phyloP scores from a whole-genome alignment of 495 filamentous ascomycete genomes.

The Neurospora sp. region DNA sequence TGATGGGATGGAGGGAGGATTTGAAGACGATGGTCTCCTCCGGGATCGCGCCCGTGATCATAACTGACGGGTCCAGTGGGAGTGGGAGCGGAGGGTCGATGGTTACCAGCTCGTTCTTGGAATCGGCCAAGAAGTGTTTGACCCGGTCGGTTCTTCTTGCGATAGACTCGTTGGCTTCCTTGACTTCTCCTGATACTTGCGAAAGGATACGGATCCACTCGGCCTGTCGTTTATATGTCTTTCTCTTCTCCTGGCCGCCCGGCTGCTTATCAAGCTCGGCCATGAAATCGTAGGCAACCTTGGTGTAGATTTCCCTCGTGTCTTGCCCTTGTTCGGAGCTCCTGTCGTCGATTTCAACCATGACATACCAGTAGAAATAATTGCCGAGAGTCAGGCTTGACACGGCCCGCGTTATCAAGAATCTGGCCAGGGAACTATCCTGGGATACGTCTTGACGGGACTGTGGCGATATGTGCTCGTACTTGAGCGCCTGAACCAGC shows the following conservation, averaged over 20 bases:
- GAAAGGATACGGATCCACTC: slow-evolving; percentile 81
- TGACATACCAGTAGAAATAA: slow-evolving; percentile 95
- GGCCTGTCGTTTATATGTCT: slow-evolving; percentile 72
- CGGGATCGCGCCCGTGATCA: slow-evolving; percentile 67
- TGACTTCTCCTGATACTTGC: slow-evolving; percentile 84
- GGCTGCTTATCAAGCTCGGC: slow-evolving; percentile 55
- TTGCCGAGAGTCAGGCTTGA: slow-evolving; percentile 85
- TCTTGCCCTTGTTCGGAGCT: slow-evolving; percentile 57
- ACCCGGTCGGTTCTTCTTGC: slow-evolving; percentile 70
- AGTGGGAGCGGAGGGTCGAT: slow-evolving; percentile 85
- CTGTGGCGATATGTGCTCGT: slow-evolving; percentile 60
- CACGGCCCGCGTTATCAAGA: slow-evolving; percentile 77
- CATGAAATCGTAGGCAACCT: slow-evolving; percentile 95
- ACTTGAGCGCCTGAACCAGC: slow-evolving; percentile 93
- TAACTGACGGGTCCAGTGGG: slow-evolving; percentile 76
- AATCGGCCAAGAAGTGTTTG: slow-evolving; percentile 73
- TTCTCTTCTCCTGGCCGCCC: slow-evolving; percentile 58
- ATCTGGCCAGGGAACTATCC: slow-evolving; percentile 82
- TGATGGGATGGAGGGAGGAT: slow-evolving; percentile 80
- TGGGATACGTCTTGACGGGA: slow-evolving; percentile 53
- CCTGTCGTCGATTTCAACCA: slow-evolving; percentile 85
- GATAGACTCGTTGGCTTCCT: slow-evolving; percentile 67
- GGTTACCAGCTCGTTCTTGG: slow-evolving; percentile 72
- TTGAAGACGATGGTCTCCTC: slow-evolving; percentile 92
- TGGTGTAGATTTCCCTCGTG: slow-evolving; percentile 75